A percentile compares a stretch with the other conserved stretches of the same genome.
Evolutionary conservation across 2,329 filamentous ascomycete genomes (phyloP).

Genomic region (Aspergillus sclerotialis): DNA sequence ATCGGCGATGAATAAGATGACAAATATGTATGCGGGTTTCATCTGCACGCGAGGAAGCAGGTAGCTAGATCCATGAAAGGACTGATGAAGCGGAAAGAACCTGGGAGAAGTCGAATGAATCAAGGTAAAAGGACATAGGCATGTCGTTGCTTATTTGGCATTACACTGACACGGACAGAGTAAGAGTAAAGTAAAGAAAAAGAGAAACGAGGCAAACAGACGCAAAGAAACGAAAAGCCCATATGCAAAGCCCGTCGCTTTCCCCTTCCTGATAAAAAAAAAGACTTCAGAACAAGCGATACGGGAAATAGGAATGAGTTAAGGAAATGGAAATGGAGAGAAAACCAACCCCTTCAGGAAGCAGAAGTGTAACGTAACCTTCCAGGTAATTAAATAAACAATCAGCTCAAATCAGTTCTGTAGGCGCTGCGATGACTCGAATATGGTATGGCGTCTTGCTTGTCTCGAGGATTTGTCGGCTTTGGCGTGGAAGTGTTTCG

Average conservation of each 20-base stretch:
- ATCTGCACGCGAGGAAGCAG: too few species aligned
- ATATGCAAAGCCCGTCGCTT: slow-evolving; percentile 22
- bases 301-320: slow-evolving; percentile 7
- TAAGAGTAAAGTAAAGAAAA: slow-evolving; percentile 13
- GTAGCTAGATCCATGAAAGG: slow-evolving; percentile 1
- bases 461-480: slow-evolving; percentile 14
- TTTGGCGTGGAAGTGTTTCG: slow-evolving; percentile 4
- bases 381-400: slow-evolving; percentile 17
- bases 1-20: too few species aligned
- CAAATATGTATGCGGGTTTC: too few species aligned
- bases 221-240: too few species aligned
- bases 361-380: slow-evolving; percentile 15
- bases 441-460: slow-evolving; percentile 13
- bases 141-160: slow-evolving; percentile 23
- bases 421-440: too few species aligned
- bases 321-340: slow-evolving; percentile 6
- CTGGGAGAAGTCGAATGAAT: slow-evolving; percentile 12
- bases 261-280: slow-evolving; percentile 14
- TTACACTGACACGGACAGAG: slow-evolving; percentile 23
- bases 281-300: slow-evolving; percentile 8
- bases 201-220: slow-evolving; percentile 15
- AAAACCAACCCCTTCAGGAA: slow-evolving; percentile 14
- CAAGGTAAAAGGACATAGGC: slow-evolving; percentile 16
- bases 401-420: slow-evolving; percentile 10
- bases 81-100: slow-evolving; percentile 1